These are phyloP conservation scores for Penicillium carneum DNA, from an alignment of 2,329 filamentous ascomycete species.

Conservation along the genomic window DNA sequence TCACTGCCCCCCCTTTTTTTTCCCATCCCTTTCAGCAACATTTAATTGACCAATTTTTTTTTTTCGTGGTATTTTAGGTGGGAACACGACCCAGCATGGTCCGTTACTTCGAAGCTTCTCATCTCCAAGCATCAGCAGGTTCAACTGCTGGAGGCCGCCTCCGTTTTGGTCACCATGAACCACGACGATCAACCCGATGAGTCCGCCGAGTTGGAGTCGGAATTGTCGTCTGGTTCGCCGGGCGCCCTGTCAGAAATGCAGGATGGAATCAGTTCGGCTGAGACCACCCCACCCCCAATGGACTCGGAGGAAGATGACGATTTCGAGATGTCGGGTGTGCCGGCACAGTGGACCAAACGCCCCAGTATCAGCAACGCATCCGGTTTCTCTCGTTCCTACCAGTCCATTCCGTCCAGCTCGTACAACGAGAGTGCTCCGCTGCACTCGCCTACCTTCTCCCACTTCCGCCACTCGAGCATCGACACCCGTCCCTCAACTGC, in stretches of 20 bases:
- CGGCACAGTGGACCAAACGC: slow-evolving; percentile 63
- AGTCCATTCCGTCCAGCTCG: slow-evolving; percentile 69
- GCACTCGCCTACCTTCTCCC: slow-evolving; percentile 55
- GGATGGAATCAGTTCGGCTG: slow-evolving; percentile 79
- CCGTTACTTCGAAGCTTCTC: slow-evolving; percentile 92
- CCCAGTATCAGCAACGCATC: slow-evolving; percentile 58
- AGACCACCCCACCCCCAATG: slow-evolving; percentile 89
- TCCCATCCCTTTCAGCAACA: slow-evolving; percentile 35
- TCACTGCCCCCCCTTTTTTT: slow-evolving; percentile 38
- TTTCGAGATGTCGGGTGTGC: slow-evolving; percentile 56
- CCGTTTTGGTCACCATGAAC: slow-evolving; percentile 94
- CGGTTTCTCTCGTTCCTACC: slow-evolving; percentile 78
- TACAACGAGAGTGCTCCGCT: slow-evolving; percentile 62
- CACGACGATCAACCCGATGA: slow-evolving; percentile 67
- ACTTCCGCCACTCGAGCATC: slow-evolving; percentile 76
- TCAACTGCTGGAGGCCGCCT: slow-evolving; percentile 92
- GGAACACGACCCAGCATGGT: slow-evolving; percentile 99
- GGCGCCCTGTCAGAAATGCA: slow-evolving; percentile 79
- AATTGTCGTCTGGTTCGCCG: slow-evolving; percentile 82
- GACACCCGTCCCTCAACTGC: slow-evolving; percentile 81
- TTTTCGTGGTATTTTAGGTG: slow-evolving; percentile 70
- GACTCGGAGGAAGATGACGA: slow-evolving; percentile 62
- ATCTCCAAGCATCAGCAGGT: slow-evolving; percentile 99
- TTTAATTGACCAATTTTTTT: slow-evolving; percentile 51
- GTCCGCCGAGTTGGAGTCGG: slow-evolving; percentile 74